Base-by-base conservation (phyloP, 176 grass and related monocot species). In the Oryza australiensis region DNA sequence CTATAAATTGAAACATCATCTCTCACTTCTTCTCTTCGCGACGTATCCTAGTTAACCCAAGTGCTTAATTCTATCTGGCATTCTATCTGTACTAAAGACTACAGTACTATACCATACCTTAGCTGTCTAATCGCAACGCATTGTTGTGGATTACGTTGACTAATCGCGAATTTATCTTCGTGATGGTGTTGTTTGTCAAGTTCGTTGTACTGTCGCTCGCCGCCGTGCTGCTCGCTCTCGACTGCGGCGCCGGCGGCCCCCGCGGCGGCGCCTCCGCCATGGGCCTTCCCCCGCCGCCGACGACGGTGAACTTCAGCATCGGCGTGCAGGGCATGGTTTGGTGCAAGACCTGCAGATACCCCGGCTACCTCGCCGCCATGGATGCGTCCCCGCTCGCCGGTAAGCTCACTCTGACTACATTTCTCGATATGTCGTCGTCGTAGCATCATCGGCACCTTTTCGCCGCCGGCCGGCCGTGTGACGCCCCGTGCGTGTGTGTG, bases 261-360 rank as follows among this genome's bases (percentile, higher is more conserved):
- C 13, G 26, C 11, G 11, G 3, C 9, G 27, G 14, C 15, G 78
- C 73, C 22, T 76, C 66, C 27, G 83, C 67, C 60, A 82, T 70
- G 83, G 83, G 88, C 46, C 88, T 90, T 15, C 78, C 88, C 14
- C 83, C 60, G 79, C 88, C 88, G 14, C 88, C 48, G 68, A 60
- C n/a, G 3, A 48, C 20, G 62, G 88, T 90, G 88, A 90, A 74
- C 73, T 90, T 90, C 83, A 90, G 35, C 88, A 68, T 90, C 68
- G 88, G 79, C 45, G 88, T 90, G 66, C 83, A 90, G 83, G 88
- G 88, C 73, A 66, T 82, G 88, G 88, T 86, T 1, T 90, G 83
- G 83, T 90, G 88, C 88, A 77, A 63, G 28, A 26, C 73, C 0
- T 90, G 88, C 83, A 29, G 23, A 46, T 86, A 86, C 83, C 51